Conservation (phyloP, 2,329 filamentous ascomycete genomes). For the Diplocarpon mali region DNA sequence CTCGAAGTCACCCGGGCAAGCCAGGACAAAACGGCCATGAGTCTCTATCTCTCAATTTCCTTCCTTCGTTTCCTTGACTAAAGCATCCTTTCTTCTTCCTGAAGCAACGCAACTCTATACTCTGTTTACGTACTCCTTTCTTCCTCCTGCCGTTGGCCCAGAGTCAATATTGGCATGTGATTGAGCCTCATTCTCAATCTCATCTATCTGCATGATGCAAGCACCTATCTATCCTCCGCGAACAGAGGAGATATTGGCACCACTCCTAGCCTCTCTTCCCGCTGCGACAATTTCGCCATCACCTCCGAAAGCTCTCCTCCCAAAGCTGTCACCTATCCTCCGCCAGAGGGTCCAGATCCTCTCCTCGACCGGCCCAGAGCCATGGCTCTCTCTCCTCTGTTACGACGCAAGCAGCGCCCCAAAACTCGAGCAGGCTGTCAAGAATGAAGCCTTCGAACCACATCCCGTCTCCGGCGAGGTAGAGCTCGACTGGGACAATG, state of each 20-base stretch:
- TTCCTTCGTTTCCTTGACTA: neutral
- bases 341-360: slow-evolving; percentile 57
- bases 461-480: slow-evolving; percentile 73
- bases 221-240: slow-evolving; percentile 33
- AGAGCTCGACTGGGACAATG: slow-evolving; percentile 56
- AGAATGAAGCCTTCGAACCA: slow-evolving; percentile 57
- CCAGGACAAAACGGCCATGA: neutral
- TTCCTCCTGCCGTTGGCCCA: neutral
- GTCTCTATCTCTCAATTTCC: neutral
- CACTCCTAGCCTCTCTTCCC: slow-evolving; percentile 48
- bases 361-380: slow-evolving; percentile 45
- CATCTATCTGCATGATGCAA: slow-evolving; percentile 13
- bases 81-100: too few species aligned
- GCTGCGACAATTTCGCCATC: slow-evolving; percentile 46
- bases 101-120: neutral
- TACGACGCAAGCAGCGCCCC: slow-evolving; percentile 46
- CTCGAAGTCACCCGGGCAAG: slow-evolving; percentile 1
- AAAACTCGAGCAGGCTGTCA: slow-evolving; percentile 49
- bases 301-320: slow-evolving; percentile 45
- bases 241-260: slow-evolving; percentile 38
- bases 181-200: slow-evolving; percentile 1
- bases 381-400: slow-evolving; percentile 64
- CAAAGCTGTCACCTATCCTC: slow-evolving; percentile 53
- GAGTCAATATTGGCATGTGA: slow-evolving; percentile 15
- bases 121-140: neutral